Base-by-base conservation (phyloP, 1,284 basidiomycete genomes). In the Somion occarium region DNA sequence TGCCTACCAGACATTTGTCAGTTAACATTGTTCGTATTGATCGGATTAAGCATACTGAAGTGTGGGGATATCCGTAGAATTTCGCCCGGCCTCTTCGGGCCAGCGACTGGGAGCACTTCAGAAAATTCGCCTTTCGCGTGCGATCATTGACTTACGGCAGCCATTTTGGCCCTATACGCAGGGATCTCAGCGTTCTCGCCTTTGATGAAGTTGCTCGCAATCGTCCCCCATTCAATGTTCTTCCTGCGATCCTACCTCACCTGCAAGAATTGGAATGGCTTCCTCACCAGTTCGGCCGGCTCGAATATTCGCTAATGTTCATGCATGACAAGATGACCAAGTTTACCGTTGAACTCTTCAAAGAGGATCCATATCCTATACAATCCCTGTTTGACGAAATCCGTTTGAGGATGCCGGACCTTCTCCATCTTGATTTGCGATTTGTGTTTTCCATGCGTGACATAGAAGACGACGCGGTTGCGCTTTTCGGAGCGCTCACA, bases 211-310 rank as follows among this genome's bases (percentile, higher is more conserved):
- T 85, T 9, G 79, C 79, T 0, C 70, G 76, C 42, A 78, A 81
- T 1, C 72, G 82, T 3, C 74, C 75, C 0, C 68, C 68, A 3
- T 59, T 79, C 38, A 69, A 75, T 46, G 72, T 84, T 27, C 61
- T 85, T 5, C 83, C 83, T 3, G 69, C 74, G 46, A 72, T 84
- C 30, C 61, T 85, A 5, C 83, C 83, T 3, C 74, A 75, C 56
- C 67, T 81, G 51, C 71, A 72, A 27, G 66, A 69, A 3, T 64
- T 83, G 3, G 63, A 70, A 2, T 77, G 73, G 73, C 49, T 63
- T n/a, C 60, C 62, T 18, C 19, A 27, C 13, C 41, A 18, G 25
- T 22, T 52, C 19, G 56, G 58, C 0, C 59, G 63, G 12, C 60
- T 68, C 53, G 66, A 72, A 12, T 62, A 65, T 25, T 69, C 70